phyloP scores from a whole-genome alignment of 2,329 filamentous ascomycete genomes.

The Sclerotinia borealis region DNA sequence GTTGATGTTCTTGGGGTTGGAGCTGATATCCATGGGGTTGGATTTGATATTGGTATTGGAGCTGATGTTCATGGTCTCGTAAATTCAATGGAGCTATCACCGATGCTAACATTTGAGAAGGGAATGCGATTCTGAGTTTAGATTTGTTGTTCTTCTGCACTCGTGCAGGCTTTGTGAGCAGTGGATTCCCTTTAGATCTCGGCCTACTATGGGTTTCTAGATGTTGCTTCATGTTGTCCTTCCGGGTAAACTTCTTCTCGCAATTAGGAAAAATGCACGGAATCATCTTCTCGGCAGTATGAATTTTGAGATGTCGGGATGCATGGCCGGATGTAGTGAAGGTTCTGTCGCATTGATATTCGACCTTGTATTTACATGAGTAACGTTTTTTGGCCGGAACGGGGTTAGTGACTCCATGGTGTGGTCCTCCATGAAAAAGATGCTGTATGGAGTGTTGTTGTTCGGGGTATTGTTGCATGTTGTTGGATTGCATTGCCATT shows the following conservation, averaged over 20 bases:
- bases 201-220: constrained; percentile 61
- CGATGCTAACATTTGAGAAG: not conserved
- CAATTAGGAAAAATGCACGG: constrained; percentile 62
- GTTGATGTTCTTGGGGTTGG: not conserved
- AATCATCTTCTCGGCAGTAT: constrained; percentile 74
- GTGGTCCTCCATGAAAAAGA: constrained; percentile 15
- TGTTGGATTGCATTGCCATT: not conserved
- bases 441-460: constrained; percentile 20
- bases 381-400: constrained; percentile 51
- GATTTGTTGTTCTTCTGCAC: constrained; percentile 5
- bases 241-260: constrained; percentile 73
- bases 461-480: constrained; percentile 16
- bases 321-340: constrained; percentile 82
- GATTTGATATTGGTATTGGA: not conserved
- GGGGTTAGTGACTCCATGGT: constrained; percentile 13
- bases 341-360: constrained; percentile 68
- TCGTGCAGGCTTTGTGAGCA: not conserved
- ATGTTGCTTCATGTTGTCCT: constrained; percentile 86
- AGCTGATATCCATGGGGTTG: no score
- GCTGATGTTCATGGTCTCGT: not conserved
- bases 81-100: not conserved
- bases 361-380: constrained; percentile 66
- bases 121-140: not conserved
- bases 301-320: constrained; percentile 79
- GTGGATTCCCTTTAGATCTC: not conserved